Evolutionary conservation across 2,329 filamentous ascomycete species (phyloP).

Genomic region (Neurospora crassa): DNA sequence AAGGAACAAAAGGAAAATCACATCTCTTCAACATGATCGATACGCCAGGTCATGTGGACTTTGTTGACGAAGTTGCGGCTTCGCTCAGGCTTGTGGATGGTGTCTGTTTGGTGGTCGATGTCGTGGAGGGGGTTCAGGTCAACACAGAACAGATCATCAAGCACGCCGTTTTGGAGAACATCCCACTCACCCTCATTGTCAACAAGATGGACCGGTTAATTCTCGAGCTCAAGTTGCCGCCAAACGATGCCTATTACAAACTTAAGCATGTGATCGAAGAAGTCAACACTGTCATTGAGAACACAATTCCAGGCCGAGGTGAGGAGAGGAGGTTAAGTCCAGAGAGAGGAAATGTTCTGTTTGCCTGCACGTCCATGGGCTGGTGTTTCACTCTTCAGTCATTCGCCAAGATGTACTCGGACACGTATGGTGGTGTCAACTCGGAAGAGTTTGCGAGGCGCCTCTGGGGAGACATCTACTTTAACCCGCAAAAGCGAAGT

Average conservation of each 20-base stretch:
- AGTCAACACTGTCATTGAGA: constrained; percentile 92
- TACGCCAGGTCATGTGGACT: constrained; percentile 96
- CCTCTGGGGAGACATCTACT: constrained; percentile 95
- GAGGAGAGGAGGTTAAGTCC: constrained; percentile 77
- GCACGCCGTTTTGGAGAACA: constrained; percentile 80
- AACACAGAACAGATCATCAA: constrained; percentile 97
- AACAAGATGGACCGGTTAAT: constrained; percentile 98
- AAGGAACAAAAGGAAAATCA: constrained; percentile 83
- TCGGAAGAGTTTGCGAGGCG: constrained; percentile 72
- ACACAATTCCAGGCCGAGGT: constrained; percentile 70
- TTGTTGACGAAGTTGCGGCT: constrained; percentile 91
- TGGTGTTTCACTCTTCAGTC: constrained; percentile 96
- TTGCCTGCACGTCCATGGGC: constrained; percentile 84
- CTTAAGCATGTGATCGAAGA: constrained; percentile 97
- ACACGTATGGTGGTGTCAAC: constrained; percentile 76
- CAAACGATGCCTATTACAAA: constrained; percentile 96
- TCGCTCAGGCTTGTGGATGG: constrained; percentile 83
- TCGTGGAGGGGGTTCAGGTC: constrained; percentile 97
- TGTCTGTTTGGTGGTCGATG: constrained; percentile 86
- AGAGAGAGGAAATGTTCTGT: constrained; percentile 96
- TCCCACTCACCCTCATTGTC: constrained; percentile 81
- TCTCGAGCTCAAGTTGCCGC: constrained; percentile 85
- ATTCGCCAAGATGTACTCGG: constrained; percentile 93
- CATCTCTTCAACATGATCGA: constrained; percentile 92
- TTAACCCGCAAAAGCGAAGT: constrained; percentile 79